Conservation (phyloP, 2,329 filamentous ascomycete genomes). For the Claviceps paspali region DNA sequence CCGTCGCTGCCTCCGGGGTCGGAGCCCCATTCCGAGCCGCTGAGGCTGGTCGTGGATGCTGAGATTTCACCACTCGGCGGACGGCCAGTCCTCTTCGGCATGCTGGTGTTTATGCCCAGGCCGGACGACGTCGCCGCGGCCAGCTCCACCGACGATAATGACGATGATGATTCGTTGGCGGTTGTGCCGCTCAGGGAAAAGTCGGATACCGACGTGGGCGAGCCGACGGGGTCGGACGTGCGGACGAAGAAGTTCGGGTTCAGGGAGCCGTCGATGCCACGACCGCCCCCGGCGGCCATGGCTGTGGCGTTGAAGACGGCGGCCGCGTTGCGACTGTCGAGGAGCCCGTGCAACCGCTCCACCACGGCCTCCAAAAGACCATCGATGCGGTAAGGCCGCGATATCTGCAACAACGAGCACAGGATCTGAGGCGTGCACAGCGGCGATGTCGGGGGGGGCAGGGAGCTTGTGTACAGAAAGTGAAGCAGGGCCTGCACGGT, state of each 20-base stretch:
- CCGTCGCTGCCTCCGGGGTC: slow-evolving; percentile 33
- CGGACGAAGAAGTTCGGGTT: slow-evolving; percentile 49
- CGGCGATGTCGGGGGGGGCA: slow-evolving; percentile 59
- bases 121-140: slow-evolving; percentile 20
- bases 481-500: slow-evolving; percentile 84
- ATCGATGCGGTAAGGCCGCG: slow-evolving; percentile 83
- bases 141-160: slow-evolving; percentile 15
- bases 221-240: slow-evolving; percentile 27
- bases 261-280: slow-evolving; percentile 55
- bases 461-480: slow-evolving; percentile 82
- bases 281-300: slow-evolving; percentile 89
- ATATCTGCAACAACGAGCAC: slow-evolving; percentile 85
- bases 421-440: slow-evolving; percentile 90
- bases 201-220: slow-evolving; percentile 18
- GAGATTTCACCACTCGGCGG: slow-evolving; percentile 34
- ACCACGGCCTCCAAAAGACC: slow-evolving; percentile 86
- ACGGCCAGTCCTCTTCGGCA: slow-evolving; percentile 16
- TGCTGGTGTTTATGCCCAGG: slow-evolving; percentile 34
- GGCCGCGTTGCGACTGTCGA: slow-evolving; percentile 87
- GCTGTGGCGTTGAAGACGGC: slow-evolving; percentile 97
- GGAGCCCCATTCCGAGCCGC: slow-evolving; percentile 41
- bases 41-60: slow-evolving; percentile 33
- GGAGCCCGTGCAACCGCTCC: slow-evolving; percentile 71
- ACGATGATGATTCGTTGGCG: slow-evolving; percentile 11
- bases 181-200: slow-evolving; percentile 18